phyloP scores from a whole-genome alignment of 805 yeast species.

The Starmerella vitae region DNA sequence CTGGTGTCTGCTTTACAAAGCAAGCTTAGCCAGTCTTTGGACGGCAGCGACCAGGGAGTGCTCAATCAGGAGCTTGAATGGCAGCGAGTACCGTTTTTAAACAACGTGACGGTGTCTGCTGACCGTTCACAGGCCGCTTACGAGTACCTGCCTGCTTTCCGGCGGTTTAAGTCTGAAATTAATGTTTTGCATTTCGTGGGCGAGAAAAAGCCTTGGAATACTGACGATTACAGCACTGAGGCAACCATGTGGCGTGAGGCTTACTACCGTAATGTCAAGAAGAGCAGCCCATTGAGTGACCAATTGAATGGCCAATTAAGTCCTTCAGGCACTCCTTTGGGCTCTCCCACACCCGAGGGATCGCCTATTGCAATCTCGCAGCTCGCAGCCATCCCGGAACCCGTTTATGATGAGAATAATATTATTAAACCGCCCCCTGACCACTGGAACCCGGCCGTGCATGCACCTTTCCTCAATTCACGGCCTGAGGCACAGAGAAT shows the following conservation, averaged over 20 bases:
- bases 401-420: conserved; percentile 3
- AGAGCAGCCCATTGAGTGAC: neutral
- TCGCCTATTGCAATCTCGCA: neutral
- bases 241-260: too few species aligned
- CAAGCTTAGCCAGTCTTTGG: conserved; percentile 38
- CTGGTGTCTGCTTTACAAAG: conserved; percentile 33
- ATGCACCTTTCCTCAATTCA: conserved; percentile 17
- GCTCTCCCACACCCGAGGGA: neutral
- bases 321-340: too few species aligned
- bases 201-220: conserved; percentile 29
- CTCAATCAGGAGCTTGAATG: conserved; percentile 52
- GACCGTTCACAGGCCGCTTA: conserved; percentile 36
- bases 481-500: conserved; percentile 12
- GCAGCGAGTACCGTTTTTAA: conserved; percentile 63
- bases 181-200: conserved; percentile 32
- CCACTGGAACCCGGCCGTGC: conserved; percentile 19
- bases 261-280: too few species aligned
- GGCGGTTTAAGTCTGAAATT: conserved; percentile 35
- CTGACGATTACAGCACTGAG: too few species aligned
- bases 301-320: too few species aligned
- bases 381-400: neutral
- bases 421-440: conserved; percentile 16
- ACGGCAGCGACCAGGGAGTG: conserved; percentile 89
- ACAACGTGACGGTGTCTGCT: conserved; percentile 75
- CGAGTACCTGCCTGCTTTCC: conserved; percentile 59